phyloP scores from a whole-genome alignment of 2,329 filamentous ascomycete species.

The Aureobasidium namibiae region DNA sequence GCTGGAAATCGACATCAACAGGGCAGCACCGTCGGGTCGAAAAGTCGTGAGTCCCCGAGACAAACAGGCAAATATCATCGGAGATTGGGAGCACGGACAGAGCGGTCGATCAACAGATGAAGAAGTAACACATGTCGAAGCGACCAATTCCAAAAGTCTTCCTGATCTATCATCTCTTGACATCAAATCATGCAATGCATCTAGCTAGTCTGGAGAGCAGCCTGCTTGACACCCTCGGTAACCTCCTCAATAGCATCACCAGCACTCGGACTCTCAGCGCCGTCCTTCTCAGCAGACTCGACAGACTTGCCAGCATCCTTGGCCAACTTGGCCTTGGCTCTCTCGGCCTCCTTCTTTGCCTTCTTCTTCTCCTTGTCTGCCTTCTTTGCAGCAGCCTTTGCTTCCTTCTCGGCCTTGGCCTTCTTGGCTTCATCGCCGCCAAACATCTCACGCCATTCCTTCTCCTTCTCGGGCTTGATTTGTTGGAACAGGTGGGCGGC shows the following conservation, averaged over 20 bases:
- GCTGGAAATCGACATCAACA: too few relatives aligned
- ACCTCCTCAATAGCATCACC: constrained; percentile 36
- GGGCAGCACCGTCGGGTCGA: too few relatives aligned
- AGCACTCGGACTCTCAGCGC: constrained; percentile 32
- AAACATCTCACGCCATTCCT: constrained; percentile 73
- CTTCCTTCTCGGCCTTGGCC: constrained; percentile 61
- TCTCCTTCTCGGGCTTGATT: constrained; percentile 73
- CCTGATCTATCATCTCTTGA: background rate
- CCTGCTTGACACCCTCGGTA: constrained; percentile 36
- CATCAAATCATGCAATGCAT: background rate
- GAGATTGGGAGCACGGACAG: too few relatives aligned
- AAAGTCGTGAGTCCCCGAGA: too few relatives aligned
- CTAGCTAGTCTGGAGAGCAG: constrained; percentile 32
- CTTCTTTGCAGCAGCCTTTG: constrained; percentile 48
- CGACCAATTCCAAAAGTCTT: background rate
- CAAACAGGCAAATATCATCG: too few relatives aligned
- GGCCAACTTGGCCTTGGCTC: constrained; percentile 39
- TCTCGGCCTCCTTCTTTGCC: constrained; percentile 55
- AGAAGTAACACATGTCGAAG: too few relatives aligned
- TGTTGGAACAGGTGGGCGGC: constrained; percentile 73
- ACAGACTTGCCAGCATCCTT: constrained; percentile 53
- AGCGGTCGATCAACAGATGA: too few relatives aligned
- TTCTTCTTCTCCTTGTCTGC: constrained; percentile 57
- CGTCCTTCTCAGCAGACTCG: constrained; percentile 68
- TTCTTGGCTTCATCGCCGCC: constrained; percentile 60